Evolutionary conservation across 2,329 filamentous ascomycete genomes (phyloP), one percentile per base, ranked within the genome.

Genomic region (Fusarium pseudograminearum): DNA sequence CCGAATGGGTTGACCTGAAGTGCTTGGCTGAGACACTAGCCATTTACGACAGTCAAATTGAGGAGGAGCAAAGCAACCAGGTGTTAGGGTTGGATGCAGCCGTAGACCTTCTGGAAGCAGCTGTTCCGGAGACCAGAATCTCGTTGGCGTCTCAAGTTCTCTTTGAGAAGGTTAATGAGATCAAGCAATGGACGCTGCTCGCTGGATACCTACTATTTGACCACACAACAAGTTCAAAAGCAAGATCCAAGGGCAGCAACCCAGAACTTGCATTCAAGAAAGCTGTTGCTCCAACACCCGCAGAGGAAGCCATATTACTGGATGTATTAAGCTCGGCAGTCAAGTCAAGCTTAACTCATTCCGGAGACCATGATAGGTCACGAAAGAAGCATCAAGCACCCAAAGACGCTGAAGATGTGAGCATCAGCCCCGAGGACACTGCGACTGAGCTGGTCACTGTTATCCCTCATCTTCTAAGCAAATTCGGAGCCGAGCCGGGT

Each of bases 161-260:
- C 7, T 97, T 93, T 74, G 92, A 96, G 67, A 91, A 91, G 72
- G 87, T 98, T 64, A 84, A 89, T 1, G 93, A 96, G 73, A 86
- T 98, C 31, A 88, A 89, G 71, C 90, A 94, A 60, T 99, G 96
- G 96, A 93, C 97, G 76, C 86, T 92, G 7, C 81, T 99, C 59
- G 91, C 94, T 28, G 94, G 94, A 18, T 99, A 98, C 78, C 86
- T 99, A 9, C 84, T 99, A 3, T 97, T 93, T 77, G 96, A 99
- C 74, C 94, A 98, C 78, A 96, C 94, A 1, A 86, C 85, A 2
- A 89, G 87, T 76, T 81, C 85, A 16, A 86, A 81, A 68, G 77
- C 70, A 79, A 86, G 76, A 26, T 81, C 85, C 4, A 85, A 86
- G 48, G 83, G 82, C 12, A 86, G 87, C 20, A 76, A 78, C 30